phyloP scores from a whole-genome alignment of 768 basidiomycete genomes.

The Leccinum fibrillosum region DNA sequence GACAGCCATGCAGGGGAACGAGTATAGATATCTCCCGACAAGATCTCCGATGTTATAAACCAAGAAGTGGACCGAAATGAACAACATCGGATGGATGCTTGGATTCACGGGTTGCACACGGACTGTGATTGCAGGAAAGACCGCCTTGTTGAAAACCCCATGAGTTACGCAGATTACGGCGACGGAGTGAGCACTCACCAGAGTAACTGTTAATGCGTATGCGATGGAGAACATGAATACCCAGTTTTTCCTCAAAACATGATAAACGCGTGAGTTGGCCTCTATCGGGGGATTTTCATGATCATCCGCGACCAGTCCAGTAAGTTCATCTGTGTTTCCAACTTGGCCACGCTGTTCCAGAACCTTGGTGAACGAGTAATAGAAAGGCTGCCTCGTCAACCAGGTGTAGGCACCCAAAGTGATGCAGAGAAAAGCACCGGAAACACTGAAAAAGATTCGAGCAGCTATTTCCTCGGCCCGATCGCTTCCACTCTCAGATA shows the following conservation, averaged over 20 bases:
- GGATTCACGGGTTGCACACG: conserved; percentile 68
- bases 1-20: conserved; percentile 59
- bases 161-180: conserved; percentile 1
- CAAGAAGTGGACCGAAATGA: conserved; percentile 75
- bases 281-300: conserved; percentile 23
- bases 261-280: conserved; percentile 43
- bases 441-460: conserved; percentile 68
- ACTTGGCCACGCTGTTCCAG: conserved; percentile 38
- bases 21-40: conserved; percentile 63
- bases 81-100: conserved; percentile 73
- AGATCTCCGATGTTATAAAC: conserved; percentile 75
- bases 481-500: conserved; percentile 29
- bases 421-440: conserved; percentile 59
- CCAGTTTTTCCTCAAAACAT: conserved; percentile 61
- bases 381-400: conserved; percentile 57
- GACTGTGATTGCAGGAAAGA: conserved; percentile 84
- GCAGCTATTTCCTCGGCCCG: conserved; percentile 67
- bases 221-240: conserved; percentile 69
- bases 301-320: conserved; percentile 35
- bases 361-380: conserved; percentile 50
- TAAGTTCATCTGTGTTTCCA: conserved; percentile 25
- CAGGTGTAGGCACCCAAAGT: conserved; percentile 53
- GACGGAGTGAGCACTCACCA: conserved; percentile 47
- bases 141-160: conserved; percentile 48
- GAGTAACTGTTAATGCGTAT: conserved; percentile 74